Percentiles rank a stretch among this genome's conserved stretches.
Conservation (phyloP, 2,329 filamentous ascomycete species). For the Pseudocercospora musae region DNA sequence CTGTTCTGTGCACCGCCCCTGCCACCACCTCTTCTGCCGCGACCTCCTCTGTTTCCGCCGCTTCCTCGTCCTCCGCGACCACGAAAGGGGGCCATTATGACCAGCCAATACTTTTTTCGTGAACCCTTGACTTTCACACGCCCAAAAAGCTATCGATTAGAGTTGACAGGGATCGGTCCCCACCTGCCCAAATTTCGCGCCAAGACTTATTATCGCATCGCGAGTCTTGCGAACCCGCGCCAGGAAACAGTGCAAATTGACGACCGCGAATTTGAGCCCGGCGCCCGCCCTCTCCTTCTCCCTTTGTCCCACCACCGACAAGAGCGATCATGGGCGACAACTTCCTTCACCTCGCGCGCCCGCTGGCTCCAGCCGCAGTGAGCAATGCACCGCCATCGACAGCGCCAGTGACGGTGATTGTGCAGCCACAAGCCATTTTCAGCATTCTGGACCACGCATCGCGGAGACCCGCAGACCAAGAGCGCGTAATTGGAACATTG, state of each 20-base stretch:
- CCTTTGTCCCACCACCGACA: slow-evolving; percentile 5
- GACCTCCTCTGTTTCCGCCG: slow-evolving; percentile 24
- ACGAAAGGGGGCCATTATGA: slow-evolving; percentile 29
- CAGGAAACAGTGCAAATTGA: not conserved
- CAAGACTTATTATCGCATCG: not conserved
- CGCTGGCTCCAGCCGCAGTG: slow-evolving; percentile 75
- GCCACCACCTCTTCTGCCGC: slow-evolving; percentile 31
- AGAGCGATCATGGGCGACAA: slow-evolving; percentile 51
- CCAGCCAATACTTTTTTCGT: not conserved
- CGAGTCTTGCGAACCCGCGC: not conserved
- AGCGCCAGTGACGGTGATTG: slow-evolving; percentile 86
- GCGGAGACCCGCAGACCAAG: slow-evolving; percentile 85
- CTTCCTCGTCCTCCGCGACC: slow-evolving; percentile 28
- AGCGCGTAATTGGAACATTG: slow-evolving; percentile 93
- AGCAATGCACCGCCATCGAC: slow-evolving; percentile 74
- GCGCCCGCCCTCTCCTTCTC: slow-evolving; percentile 10
- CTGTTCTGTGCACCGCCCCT: slow-evolving; percentile 20
- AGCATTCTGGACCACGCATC: slow-evolving; percentile 82
- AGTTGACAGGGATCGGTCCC: not conserved
- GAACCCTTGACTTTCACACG: slow-evolving; percentile 1
- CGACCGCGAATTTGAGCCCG: not conserved
- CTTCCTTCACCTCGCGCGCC: slow-evolving; percentile 92
- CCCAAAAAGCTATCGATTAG: slow-evolving; percentile 7
- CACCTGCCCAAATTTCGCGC: not conserved
- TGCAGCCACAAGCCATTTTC: slow-evolving; percentile 84